A percentile compares a stretch with the other conserved stretches of the same genome.
phyloP scores from a whole-genome alignment of 306 rosid species.

The Corylus avellana region DNA sequence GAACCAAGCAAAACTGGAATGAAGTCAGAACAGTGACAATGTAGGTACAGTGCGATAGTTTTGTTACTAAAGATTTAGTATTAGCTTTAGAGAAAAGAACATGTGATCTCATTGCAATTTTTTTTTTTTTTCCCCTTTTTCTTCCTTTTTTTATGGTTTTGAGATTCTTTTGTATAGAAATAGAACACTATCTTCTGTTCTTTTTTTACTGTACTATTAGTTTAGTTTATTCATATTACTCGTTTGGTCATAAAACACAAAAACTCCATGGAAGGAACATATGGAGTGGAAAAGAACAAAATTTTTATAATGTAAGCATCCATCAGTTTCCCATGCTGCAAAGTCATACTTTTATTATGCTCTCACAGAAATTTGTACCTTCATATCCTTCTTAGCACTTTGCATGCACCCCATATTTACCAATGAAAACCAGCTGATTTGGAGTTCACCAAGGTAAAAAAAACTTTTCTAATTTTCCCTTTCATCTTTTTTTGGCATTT shows the following conservation, averaged over 20 bases:
- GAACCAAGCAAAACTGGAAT: slow-evolving; percentile 43
- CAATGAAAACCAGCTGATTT: background rate
- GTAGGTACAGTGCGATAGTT: slow-evolving; percentile 30
- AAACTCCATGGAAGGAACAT: background rate
- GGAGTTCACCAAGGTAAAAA: background rate
- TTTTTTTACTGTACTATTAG: background rate
- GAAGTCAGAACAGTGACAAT: slow-evolving; percentile 41
- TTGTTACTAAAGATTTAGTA: background rate
- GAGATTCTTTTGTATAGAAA: background rate
- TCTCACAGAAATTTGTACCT: background rate
- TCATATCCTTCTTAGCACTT: background rate
- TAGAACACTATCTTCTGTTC: background rate
- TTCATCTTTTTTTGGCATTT: background rate
- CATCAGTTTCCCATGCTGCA: background rate
- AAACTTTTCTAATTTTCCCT: background rate
- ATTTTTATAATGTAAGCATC: background rate
- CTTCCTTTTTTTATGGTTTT: no score
- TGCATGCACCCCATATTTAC: background rate
- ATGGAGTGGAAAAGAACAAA: background rate
- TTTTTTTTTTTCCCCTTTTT: background rate
- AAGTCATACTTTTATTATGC: background rate
- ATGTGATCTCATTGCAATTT: background rate
- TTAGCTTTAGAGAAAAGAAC: background rate
- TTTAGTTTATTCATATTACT: background rate
- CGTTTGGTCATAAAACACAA: background rate